Base-by-base conservation (phyloP, 1,139 yeast species). In the Scheffersomyces insectosa region DNA sequence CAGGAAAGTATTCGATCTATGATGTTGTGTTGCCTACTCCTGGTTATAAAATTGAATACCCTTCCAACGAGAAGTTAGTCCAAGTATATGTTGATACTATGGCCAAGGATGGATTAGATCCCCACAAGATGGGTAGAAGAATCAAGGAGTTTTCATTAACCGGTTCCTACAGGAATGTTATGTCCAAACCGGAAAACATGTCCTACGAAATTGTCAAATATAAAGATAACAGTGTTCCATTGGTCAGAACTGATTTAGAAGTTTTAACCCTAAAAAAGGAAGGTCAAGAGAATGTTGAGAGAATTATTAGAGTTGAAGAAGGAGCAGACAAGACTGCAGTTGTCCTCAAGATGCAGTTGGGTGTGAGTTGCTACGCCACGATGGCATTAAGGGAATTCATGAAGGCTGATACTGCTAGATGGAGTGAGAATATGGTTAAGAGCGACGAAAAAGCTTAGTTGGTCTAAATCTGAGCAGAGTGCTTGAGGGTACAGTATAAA, bases 11-110 rank as follows among this genome's bases (percentile, higher is more conserved):
- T 60, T 66, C 85, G 15, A 86, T 93, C 35, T 85, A 78, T 56
- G 98, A 95, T 63, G 76, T 93, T 33, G 96, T 95, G 2, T 72
- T 95, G 43, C 98, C 99, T 11, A 80, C 96, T 2, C 99, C 99
- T 2, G 99, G 99, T 0, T 89, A 82, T 61, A 97, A 89, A 59
- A 80, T 93, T 25, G 61, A 77, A 15, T 95, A 95, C 57, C 99
- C 99, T 3, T 68, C 74, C 13, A 86, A 88, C 56, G 79, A 78
- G 43, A 60, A 70, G 36, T 69, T 91, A 42, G 73, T 71, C 51
- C 73, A 82, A 36, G 80, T 82, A 1, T 95, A 93, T 61, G 77
- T 80, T 39, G 82, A 79, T 3, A 73, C 80, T 14, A 93, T 95
- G 99, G 79, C 77, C 3, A 69, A 77, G 46, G 98, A 93, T 59